These are phyloP conservation scores for Evernia prunastri DNA, from an alignment of 495 filamentous ascomycete genomes.

Conservation along the genomic window DNA sequence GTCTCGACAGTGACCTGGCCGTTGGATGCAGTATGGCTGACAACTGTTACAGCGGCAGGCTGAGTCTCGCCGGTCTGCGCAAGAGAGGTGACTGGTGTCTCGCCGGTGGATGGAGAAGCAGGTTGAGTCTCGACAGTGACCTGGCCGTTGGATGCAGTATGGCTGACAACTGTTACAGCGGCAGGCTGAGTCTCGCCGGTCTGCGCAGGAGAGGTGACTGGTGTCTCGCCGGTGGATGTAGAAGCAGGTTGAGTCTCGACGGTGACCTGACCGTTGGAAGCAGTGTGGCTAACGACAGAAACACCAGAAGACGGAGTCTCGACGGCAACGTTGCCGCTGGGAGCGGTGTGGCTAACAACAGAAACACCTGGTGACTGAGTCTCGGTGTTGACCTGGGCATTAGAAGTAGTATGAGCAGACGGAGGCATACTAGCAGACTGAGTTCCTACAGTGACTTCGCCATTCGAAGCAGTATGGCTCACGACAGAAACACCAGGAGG, in stretches of 20 bases:
- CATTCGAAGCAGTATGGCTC: background rate
- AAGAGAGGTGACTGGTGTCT: background rate
- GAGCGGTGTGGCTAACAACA: background rate
- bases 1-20: slow-evolving; percentile 11
- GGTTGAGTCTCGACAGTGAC: slow-evolving; percentile 2
- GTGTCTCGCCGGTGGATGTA: background rate
- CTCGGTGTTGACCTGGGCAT: background rate
- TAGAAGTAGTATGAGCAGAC: slow-evolving; percentile 2
- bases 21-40: slow-evolving; percentile 1
- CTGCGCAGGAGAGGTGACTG: background rate
- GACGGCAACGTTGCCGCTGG: background rate
- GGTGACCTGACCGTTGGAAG: slow-evolving; percentile 2
- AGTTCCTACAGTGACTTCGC: background rate
- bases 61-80: background rate
- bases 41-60: background rate
- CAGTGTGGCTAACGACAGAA: slow-evolving; percentile 1
- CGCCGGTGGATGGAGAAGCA: background rate
- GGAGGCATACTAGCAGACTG: background rate
- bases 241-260: background rate
- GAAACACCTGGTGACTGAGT: background rate
- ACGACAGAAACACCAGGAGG: background rate
- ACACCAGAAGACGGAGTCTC: background rate
- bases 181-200: background rate
- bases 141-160: slow-evolving; percentile 6
- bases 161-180: background rate